Evolutionary conservation across 208 protist species (phyloP), one percentile per base, ranked within the genome.

Genomic region (Trypanosoma melophagium): DNA sequence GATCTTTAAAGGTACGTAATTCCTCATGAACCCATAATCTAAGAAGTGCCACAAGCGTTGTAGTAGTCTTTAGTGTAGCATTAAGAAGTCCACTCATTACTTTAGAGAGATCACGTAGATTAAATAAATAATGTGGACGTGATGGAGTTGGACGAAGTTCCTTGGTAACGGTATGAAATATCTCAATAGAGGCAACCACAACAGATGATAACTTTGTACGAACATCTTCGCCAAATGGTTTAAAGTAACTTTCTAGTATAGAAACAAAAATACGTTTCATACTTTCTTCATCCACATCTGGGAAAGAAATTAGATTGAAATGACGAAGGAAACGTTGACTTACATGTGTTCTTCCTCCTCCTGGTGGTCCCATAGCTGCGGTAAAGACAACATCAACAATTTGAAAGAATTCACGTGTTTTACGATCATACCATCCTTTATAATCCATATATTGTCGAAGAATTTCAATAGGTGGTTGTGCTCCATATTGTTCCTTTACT

Each of bases 121-220:
- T 99, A 87, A 99, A 99, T 16, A 98, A 97, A 81, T 99, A 99
- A 81, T 99, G 98, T n/a, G 96, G 93, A 41, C 98, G 98, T 7
- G 93, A 61, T 4, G 98, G 98, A 0, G 97, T 99, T 35, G 98
- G 98, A 22, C 98, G 91, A 22, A 99, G 85, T 69, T 98, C 96
- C 40, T 80, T 78, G 53, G 78, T 78, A 41, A 98, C 94, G 14
- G 75, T 90, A 73, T 97, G 87, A 83, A 99, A 99, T 4, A 99
- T 76, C 3, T 93, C 81, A 59, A 99, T 98, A 17, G 97, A 98
- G 19, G 98, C 87, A 19, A 81, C 74, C 28, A 98, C 92, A 21
- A 99, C 55, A 7, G 83, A 74, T 54, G 51, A 47, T 3, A 96
- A 61, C 70, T 90, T 82, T 0, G 60, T 56, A 22, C 83, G 78